Evolutionary conservation across 2,329 filamentous ascomycete species (phyloP), one percentile per base, ranked within the genome.

Genomic region (Colletotrichum shisoi): DNA sequence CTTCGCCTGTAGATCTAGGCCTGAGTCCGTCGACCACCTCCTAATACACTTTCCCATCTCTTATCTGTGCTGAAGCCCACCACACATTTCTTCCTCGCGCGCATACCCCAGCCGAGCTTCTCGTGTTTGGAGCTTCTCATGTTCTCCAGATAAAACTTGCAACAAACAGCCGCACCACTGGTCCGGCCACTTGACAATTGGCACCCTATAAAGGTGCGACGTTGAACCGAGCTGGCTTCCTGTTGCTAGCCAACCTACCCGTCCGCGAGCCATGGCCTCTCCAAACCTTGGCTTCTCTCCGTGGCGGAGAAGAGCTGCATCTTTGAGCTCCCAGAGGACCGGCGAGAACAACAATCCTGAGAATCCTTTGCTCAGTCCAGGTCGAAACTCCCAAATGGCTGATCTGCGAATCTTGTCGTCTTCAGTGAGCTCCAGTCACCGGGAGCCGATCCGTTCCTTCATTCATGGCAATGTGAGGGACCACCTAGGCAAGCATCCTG

Each of bases 381-480:
- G 48, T 69, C 70, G 57, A 69, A 70, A 49, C 49, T 60, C 52
- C 6, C 63, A 65, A 12, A 63, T 65, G 46, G 73, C 73, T 42
- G 76, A 80, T 67, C 52, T 71, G 40, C 76, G 71, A 54, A 70
- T 71, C 37, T 74, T 82, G 12, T 79, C 81, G 5, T 81, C 79
- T 19, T 74, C 75, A 44, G 74, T 73, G 63, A 78, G 78, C 56
- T 66, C 72, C 13, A 71, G 65, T 64, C 82, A 89, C 74, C 83
- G 86, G 75, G 89, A 91, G 68, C 90, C 90, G 4, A 88, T 90
- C 56, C 84, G 90, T 62, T 92, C 89, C 3, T 92, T 91, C 71
- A 87, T 91, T 62, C 88, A 91, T 71, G 85, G 88, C 61, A 86
- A 87, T 45, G 82, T 86, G 44, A 84, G 88, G 69, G 86, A 87